Conservation (phyloP, 129 eudicot species). For the Flaveria brownii region DNA sequence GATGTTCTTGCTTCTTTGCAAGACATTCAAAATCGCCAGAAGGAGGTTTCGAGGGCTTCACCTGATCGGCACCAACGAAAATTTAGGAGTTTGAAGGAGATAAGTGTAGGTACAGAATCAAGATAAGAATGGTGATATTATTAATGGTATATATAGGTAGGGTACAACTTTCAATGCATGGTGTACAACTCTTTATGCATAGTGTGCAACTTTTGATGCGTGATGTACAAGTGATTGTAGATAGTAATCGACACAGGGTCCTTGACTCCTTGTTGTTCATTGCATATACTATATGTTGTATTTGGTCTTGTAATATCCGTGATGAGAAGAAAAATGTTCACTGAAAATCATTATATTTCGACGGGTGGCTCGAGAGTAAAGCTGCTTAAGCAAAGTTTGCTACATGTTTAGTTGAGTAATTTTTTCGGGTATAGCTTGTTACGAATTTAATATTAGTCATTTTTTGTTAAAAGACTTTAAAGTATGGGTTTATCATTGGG, state of each 20-base stretch:
- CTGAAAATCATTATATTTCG: too few relatives aligned
- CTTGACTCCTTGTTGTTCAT: not conserved
- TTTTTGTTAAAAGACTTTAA: too few relatives aligned
- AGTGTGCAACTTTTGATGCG: not conserved
- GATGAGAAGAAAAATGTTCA: too few relatives aligned
- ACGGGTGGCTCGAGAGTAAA: too few relatives aligned
- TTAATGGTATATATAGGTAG: not conserved
- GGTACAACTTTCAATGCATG: not conserved
- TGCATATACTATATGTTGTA: not conserved
- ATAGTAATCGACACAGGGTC: not conserved
- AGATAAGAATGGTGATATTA: not conserved
- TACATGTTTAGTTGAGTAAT: too few relatives aligned
- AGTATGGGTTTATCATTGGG: too few relatives aligned
- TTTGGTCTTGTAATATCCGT: not conserved
- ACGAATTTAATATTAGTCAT: too few relatives aligned
- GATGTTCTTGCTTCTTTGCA: constrained; percentile 52
- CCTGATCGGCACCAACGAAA: constrained; percentile 17
- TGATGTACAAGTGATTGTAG: constrained; percentile 28
- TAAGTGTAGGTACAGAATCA: constrained; percentile 7
- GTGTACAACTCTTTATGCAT: constrained; percentile 15
- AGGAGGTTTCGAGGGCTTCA: constrained; percentile 28
- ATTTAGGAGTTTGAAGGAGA: constrained; percentile 24
- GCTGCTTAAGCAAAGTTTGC: too few relatives aligned
- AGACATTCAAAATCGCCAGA: constrained; percentile 40
- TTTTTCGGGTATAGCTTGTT: too few relatives aligned